phyloP scores from a whole-genome alignment of 2,329 filamentous ascomycete genomes.

The Aschersonia sp. region DNA sequence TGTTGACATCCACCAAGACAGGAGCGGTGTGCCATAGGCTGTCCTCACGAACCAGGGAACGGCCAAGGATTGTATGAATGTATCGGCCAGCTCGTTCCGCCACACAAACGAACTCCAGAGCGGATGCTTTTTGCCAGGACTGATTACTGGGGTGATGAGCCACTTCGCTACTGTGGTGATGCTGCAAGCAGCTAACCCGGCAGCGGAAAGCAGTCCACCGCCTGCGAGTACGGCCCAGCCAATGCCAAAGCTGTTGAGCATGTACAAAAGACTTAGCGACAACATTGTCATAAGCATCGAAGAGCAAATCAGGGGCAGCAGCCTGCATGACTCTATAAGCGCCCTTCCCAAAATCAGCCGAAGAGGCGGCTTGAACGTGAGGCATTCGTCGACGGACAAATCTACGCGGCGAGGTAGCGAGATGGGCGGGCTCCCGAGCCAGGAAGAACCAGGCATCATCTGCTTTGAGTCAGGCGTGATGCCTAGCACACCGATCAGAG shows the following conservation, averaged over 20 bases:
- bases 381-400: conserved; percentile 5
- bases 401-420: conserved; percentile 6
- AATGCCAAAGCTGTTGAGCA: conserved; percentile 4
- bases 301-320: conserved; percentile 6
- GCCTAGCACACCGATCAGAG: conserved; percentile 8
- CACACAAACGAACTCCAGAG: conserved; percentile 11
- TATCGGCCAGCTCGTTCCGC: conserved; percentile 36
- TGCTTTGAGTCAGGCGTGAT: conserved; percentile 4
- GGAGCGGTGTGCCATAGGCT: conserved; percentile 8
- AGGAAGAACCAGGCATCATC: conserved; percentile 8
- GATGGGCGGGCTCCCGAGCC: conserved; percentile 10
- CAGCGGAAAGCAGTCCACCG: conserved; percentile 2
- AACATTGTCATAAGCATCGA: conserved; percentile 1
- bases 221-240: conserved; percentile 6
- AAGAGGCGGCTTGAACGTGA: conserved; percentile 7
- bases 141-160: conserved; percentile 7
- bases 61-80: conserved; percentile 32
- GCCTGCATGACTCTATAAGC: conserved; percentile 7
- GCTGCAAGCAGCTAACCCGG: conserved; percentile 1
- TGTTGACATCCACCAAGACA: conserved; percentile 7
- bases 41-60: conserved; percentile 6
- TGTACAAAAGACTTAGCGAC: conserved; percentile 4
- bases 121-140: conserved; percentile 7
- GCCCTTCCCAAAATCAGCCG: conserved; percentile 5
- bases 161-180: conserved; percentile 8